These are phyloP conservation scores for Alternaria sp. DNA, from an alignment of 2,329 filamentous ascomycete genomes.

Conservation along the genomic window DNA sequence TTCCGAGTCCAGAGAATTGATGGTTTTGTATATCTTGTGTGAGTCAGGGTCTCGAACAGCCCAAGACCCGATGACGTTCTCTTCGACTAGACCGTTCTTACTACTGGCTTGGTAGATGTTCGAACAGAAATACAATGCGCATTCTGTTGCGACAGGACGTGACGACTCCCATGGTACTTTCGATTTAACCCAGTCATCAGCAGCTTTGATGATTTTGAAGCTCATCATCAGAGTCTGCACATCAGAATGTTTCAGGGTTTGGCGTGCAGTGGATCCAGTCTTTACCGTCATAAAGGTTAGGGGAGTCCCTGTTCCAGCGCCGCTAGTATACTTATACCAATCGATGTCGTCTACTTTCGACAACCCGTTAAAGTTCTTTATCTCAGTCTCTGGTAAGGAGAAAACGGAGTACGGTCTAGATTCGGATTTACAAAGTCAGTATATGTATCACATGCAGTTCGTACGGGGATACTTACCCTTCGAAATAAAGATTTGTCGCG, in stretches of 20 bases:
- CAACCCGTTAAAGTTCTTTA: background rate
- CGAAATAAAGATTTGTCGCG: accelerated
- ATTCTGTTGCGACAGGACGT: conserved; percentile 12
- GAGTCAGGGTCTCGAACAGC: conserved; percentile 7
- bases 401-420: background rate
- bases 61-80: conserved; percentile 3
- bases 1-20: background rate
- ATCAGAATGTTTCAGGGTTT: background rate
- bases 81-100: background rate
- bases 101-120: conserved; percentile 12
- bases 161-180: conserved; percentile 5
- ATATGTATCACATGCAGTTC: accelerated
- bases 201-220: background rate
- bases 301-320: background rate
- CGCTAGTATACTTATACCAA: background rate
- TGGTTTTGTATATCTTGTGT: background rate
- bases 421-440: background rate
- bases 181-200: conserved; percentile 3
- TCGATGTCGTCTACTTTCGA: background rate
- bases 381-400: background rate
- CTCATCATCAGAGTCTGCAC: background rate
- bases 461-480: background rate
- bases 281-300: background rate
- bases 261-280: background rate
- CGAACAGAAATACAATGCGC: conserved; percentile 15